Conservation (phyloP, 257 asterid species). For the Salvia rosmarinus region DNA sequence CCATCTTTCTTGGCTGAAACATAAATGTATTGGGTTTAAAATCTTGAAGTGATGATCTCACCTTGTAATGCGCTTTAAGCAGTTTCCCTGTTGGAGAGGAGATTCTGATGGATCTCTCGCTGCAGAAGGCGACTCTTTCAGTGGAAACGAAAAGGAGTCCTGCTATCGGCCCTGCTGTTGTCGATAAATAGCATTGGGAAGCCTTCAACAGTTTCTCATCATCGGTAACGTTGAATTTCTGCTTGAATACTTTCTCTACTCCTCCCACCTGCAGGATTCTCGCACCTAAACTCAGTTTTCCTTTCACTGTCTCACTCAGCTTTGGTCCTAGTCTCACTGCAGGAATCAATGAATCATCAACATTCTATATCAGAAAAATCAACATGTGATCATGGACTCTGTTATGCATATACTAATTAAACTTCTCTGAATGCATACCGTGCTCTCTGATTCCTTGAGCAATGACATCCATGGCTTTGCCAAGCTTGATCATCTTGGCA, state of each 20-base stretch:
- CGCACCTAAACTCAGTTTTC: slow-evolving; percentile 46
- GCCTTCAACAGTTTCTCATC: slow-evolving; percentile 48
- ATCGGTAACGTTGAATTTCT: slow-evolving; percentile 37
- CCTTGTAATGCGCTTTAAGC: slow-evolving; percentile 43
- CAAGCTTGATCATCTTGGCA: slow-evolving; percentile 47
- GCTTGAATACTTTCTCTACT: slow-evolving; percentile 46
- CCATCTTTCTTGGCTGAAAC: slow-evolving; percentile 2
- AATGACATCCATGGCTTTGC: slow-evolving; percentile 37
- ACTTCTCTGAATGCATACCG: slow-evolving; percentile 15
- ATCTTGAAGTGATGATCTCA: neutral
- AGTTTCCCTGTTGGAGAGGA: slow-evolving; percentile 42
- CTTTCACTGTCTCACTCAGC: slow-evolving; percentile 45
- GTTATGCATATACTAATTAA: neutral
- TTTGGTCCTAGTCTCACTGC: slow-evolving; percentile 47
- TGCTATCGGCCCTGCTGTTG: slow-evolving; percentile 50
- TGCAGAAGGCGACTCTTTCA: slow-evolving; percentile 47
- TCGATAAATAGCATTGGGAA: slow-evolving; percentile 46
- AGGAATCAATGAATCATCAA: slow-evolving; percentile 18
- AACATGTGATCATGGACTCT: neutral
- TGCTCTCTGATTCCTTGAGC: slow-evolving; percentile 43
- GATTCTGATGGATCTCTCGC: slow-evolving; percentile 43
- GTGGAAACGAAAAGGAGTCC: slow-evolving; percentile 44
- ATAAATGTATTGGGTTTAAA: neutral
- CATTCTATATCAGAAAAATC: neutral
- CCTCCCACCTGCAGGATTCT: slow-evolving; percentile 46